These are phyloP conservation scores for Spencermartinsiella europaea DNA, from an alignment of 805 yeast species.

Conservation along the genomic window DNA sequence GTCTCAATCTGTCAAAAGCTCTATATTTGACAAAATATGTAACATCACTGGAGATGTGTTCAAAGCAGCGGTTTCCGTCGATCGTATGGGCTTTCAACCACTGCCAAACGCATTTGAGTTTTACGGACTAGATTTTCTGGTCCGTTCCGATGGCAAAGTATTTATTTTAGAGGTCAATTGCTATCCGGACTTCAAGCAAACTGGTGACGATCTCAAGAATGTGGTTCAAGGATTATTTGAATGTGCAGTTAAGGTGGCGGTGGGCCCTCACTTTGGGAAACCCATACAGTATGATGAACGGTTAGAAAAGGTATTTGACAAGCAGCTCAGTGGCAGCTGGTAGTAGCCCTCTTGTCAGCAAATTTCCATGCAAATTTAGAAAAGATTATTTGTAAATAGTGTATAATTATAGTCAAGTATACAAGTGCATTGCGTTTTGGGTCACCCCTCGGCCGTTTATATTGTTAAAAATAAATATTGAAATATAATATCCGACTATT, in stretches of 20 bases:
- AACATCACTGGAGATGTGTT: slow-evolving; percentile 64
- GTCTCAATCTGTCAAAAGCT: slow-evolving; percentile 25
- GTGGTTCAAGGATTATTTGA: slow-evolving; percentile 70
- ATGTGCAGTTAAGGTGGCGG: slow-evolving; percentile 44
- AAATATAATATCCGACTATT: too few species aligned
- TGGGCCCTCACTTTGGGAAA: slow-evolving; percentile 38
- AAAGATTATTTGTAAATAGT: too few species aligned
- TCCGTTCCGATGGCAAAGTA: slow-evolving; percentile 46
- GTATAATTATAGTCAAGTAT: too few species aligned
- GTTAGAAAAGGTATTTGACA: slow-evolving; percentile 1
- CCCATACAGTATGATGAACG: not conserved
- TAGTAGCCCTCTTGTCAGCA: too few species aligned
- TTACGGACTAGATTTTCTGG: slow-evolving; percentile 84
- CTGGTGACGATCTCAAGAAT: slow-evolving; percentile 69
- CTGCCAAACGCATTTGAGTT: slow-evolving; percentile 76
- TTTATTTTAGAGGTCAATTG: slow-evolving; percentile 80
- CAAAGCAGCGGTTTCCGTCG: slow-evolving; percentile 74
- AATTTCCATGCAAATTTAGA: too few species aligned
- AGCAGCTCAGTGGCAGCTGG: slow-evolving; percentile 5
- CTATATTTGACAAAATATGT: slow-evolving; percentile 52
- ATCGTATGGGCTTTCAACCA: slow-evolving; percentile 81
- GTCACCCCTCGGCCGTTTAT: too few species aligned
- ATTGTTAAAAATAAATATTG: not conserved
- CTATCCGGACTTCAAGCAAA: slow-evolving; percentile 95
- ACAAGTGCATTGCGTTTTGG: too few species aligned